These are phyloP conservation scores for Aspergillus indologenus DNA, from an alignment of 495 filamentous ascomycete genomes.

Conservation along the genomic window DNA sequence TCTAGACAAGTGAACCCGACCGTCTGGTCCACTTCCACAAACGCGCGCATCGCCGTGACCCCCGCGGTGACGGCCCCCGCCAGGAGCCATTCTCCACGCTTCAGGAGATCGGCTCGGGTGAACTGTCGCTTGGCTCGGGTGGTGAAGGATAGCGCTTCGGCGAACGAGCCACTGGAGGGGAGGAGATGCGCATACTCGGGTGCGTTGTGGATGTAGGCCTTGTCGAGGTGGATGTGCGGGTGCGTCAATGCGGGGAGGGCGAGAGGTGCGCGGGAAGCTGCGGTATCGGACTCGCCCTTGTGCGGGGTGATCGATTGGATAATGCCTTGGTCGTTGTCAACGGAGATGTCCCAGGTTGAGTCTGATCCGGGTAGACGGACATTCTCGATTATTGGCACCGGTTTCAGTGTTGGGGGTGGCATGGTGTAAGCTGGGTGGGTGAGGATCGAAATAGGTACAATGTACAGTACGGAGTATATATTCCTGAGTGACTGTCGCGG, in stretches of 20 bases:
- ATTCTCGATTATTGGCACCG: constrained; percentile 27
- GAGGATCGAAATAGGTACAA: no score
- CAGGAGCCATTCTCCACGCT: constrained; percentile 62
- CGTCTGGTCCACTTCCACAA: constrained; percentile 68
- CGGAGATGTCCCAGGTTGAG: constrained; percentile 42
- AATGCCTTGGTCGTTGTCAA: constrained; percentile 33
- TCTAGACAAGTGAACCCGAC: constrained; percentile 58
- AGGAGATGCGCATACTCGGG: constrained; percentile 56
- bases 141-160: constrained; percentile 63
- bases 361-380: constrained; percentile 38
- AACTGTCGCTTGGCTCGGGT: constrained; percentile 61
- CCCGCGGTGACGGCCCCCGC: constrained; percentile 63
- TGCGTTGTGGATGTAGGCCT: constrained; percentile 63
- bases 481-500: not conserved
- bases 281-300: constrained; percentile 11
- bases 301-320: constrained; percentile 40
- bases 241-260: constrained; percentile 61
- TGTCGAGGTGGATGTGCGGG: constrained; percentile 75
- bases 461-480: no score
- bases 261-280: constrained; percentile 19
- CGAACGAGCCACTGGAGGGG: constrained; percentile 59
- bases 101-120: constrained; percentile 54
- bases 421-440: constrained; percentile 16
- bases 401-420: constrained; percentile 24
- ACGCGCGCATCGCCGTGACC: constrained; percentile 69